A percentile compares a stretch with the other conserved stretches of the same genome.
phyloP scores from a whole-genome alignment of 805 yeast species.

The Saccharomycopsis vini region DNA sequence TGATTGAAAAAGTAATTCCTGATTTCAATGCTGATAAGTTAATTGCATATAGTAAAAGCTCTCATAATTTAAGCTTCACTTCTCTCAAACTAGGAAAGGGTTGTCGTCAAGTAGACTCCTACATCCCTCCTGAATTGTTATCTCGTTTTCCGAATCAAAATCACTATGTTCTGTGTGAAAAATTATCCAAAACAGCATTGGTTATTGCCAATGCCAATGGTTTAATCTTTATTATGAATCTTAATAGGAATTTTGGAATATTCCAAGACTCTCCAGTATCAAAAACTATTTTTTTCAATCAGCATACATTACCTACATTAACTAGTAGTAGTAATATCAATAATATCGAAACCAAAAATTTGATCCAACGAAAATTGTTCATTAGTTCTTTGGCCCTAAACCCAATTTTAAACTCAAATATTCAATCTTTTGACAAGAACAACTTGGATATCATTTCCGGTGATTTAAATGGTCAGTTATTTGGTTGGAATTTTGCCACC shows the following conservation, averaged over 20 bases:
- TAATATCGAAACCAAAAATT: not conserved
- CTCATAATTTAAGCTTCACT: slow-evolving; percentile 7
- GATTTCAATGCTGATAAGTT: slow-evolving; percentile 15
- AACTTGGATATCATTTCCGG: slow-evolving; percentile 15
- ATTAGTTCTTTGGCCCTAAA: slow-evolving; percentile 5
- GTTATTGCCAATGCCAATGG: slow-evolving; percentile 13
- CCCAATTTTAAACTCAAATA: slow-evolving; percentile 2
- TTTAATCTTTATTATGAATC: slow-evolving; percentile 7
- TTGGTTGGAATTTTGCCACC: slow-evolving; percentile 10
- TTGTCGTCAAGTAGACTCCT: slow-evolving; percentile 3
- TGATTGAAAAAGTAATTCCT: slow-evolving; percentile 9
- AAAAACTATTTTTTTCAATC: not conserved
- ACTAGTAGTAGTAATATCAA: not conserved
- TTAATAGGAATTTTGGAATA: slow-evolving; percentile 6
- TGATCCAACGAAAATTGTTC: slow-evolving; percentile 2
- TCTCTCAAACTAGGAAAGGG: slow-evolving; percentile 17
- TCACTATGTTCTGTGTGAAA: not conserved
- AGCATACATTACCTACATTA: not conserved
- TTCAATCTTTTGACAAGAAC: not conserved
- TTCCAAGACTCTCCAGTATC: too few species aligned
- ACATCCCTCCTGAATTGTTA: not conserved
- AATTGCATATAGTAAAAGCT: slow-evolving; percentile 7
- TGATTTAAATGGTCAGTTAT: slow-evolving; percentile 15
- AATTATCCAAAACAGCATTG: slow-evolving; percentile 6
- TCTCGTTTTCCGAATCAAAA: not conserved